Conservation (phyloP, 306 rosid species). For the Malus asiatica region DNA sequence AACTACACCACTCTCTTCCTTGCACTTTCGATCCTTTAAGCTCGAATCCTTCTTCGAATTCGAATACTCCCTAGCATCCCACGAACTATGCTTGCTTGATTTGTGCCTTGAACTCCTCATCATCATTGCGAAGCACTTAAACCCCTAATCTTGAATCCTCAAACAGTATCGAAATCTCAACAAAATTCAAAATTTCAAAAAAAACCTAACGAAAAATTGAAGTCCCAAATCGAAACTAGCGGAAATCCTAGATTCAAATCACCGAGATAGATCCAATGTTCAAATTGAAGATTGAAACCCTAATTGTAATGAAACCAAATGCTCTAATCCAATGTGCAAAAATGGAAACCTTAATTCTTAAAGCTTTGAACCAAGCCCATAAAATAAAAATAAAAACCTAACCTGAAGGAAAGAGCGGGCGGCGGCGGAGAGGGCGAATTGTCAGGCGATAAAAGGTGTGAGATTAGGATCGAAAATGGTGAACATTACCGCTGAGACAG, state of each 20-base stretch:
- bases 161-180: too few relatives aligned
- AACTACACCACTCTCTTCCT: too few relatives aligned
- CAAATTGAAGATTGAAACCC: slow-evolving; percentile 32
- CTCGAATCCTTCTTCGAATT: too few relatives aligned
- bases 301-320: slow-evolving; percentile 11
- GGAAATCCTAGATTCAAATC: slow-evolving; percentile 32
- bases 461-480: slow-evolving; percentile 34
- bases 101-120: slow-evolving; percentile 95
- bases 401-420: not conserved
- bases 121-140: slow-evolving; percentile 47
- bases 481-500: slow-evolving; percentile 18
- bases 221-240: not conserved
- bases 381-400: not conserved
- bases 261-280: slow-evolving; percentile 3
- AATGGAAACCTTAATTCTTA: slow-evolving; percentile 4
- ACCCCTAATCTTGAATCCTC: too few relatives aligned
- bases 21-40: too few relatives aligned
- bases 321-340: not conserved
- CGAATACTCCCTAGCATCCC: slow-evolving; percentile 71
- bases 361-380: not conserved
- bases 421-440: slow-evolving; percentile 26
- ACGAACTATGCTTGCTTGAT: slow-evolving; percentile 84
- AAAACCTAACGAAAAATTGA: not conserved
- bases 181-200: not conserved
- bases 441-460: slow-evolving; percentile 1